Conservation (phyloP, 169 alveolate genomes). For the Neospora caninum region DNA sequence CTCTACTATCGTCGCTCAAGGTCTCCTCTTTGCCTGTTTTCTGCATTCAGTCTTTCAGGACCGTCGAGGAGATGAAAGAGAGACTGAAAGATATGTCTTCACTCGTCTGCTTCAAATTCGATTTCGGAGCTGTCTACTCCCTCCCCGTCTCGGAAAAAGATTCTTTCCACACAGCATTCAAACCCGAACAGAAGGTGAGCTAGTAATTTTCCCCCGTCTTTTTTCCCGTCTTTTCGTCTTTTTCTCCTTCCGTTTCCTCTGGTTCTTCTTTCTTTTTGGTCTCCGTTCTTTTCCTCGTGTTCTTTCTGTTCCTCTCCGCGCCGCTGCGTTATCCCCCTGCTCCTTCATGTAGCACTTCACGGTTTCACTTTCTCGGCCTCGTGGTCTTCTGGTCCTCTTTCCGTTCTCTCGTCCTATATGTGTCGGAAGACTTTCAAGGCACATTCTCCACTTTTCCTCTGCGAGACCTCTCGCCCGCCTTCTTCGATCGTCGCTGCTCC, state of each 20-base stretch:
- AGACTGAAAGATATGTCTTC: neutral
- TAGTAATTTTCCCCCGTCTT: neutral
- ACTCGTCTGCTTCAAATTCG: neutral
- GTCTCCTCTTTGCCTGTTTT: neutral
- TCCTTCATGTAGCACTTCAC: neutral
- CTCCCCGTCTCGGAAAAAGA: constrained; percentile 7
- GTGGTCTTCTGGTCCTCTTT: too few species aligned
- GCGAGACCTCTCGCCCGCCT: too few species aligned
- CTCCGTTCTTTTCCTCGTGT: neutral
- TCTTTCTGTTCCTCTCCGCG: neutral
- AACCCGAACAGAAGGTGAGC: neutral
- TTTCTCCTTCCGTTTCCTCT: neutral
- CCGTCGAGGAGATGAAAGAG: constrained; percentile 15
- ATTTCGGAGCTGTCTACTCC: constrained; percentile 9
- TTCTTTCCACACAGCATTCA: neutral
- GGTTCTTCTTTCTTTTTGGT: neutral
- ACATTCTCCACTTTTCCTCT: too few species aligned
- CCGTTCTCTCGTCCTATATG: too few species aligned
- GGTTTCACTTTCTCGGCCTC: too few species aligned
- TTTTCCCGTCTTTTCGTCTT: neutral
- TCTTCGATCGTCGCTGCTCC: too few species aligned
- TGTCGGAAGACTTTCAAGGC: too few species aligned
- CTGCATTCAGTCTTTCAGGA: neutral
- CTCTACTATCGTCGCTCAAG: neutral
- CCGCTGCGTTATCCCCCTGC: neutral